Percentiles rank a stretch among this genome's conserved stretches.
phyloP scores from a whole-genome alignment of 1,284 basidiomycete genomes.

The Puccinia sorghi region DNA sequence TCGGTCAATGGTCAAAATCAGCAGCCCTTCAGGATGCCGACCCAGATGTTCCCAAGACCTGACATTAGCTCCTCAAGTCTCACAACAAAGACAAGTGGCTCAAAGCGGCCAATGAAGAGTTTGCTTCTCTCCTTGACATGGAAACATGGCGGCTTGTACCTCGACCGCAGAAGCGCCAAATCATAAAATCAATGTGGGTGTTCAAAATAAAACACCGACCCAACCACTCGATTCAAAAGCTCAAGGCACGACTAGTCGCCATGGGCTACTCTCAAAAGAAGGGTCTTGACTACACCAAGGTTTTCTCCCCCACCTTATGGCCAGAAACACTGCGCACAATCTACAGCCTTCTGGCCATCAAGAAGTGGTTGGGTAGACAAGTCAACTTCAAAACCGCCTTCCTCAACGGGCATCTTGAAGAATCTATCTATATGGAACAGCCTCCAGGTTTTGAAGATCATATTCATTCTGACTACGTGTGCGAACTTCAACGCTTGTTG shows the following conservation, averaged over 20 bases:
- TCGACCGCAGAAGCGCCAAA: neutral
- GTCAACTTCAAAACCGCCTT: constrained; percentile 4
- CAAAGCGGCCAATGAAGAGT: neutral
- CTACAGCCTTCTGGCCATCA: neutral
- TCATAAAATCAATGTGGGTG: constrained; percentile 28
- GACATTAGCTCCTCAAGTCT: neutral
- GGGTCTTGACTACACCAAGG: neutral
- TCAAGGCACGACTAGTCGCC: constrained; percentile 15
- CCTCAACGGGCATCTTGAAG: constrained; percentile 1
- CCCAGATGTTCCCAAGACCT: neutral
- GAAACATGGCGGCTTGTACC: neutral
- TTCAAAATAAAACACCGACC: constrained; percentile 5
- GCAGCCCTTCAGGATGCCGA: neutral
- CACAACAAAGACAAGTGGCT: constrained; percentile 6
- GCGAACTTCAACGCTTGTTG: neutral
- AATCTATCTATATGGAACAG: neutral
- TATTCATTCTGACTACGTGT: neutral
- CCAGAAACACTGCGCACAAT: neutral
- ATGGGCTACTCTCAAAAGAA: constrained; percentile 10
- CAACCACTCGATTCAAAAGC: neutral
- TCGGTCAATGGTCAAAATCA: neutral
- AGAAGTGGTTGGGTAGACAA: neutral
- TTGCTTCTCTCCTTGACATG: neutral
- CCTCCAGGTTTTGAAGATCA: constrained; percentile 21
- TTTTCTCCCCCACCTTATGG: constrained; percentile 12